Evolutionary conservation across 176 grass and related monocot species (phyloP).

Genomic region (Poa annua): DNA sequence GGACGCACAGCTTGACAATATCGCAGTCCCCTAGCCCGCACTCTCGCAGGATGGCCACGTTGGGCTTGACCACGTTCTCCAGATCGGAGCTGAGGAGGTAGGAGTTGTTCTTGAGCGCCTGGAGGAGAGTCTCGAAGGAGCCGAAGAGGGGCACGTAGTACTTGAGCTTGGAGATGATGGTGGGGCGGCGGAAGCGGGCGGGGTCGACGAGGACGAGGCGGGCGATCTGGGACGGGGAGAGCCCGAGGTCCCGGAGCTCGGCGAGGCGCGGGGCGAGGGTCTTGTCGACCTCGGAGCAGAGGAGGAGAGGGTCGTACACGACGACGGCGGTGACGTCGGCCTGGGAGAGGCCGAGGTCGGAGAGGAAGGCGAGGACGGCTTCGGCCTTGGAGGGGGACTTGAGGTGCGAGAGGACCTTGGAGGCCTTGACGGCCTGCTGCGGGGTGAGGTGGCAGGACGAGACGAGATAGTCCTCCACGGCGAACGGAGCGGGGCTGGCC

Average conservation of each 20-base stretch:
- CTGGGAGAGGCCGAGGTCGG: conserved; percentile 49
- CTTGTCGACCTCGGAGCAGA: conserved; percentile 61
- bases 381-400: conserved; percentile 57
- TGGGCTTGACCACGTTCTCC: conserved; percentile 56
- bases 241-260: conserved; percentile 46
- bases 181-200: conserved; percentile 49
- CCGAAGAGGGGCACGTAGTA: conserved; percentile 50
- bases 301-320: conserved; percentile 45
- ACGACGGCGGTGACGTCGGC: conserved; percentile 48
- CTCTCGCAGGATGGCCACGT: conserved; percentile 50
- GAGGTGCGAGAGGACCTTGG: conserved; percentile 54
- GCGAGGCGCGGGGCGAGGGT: conserved; percentile 53
- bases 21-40: conserved; percentile 50
- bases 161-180: conserved; percentile 57
- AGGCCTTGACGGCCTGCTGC: conserved; percentile 38
- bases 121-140: conserved; percentile 46
- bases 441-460: conserved; percentile 53
- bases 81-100: conserved; percentile 56
- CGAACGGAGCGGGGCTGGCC: background rate
- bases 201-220: conserved; percentile 59
- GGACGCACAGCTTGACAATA: conserved; percentile 47
- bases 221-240: conserved; percentile 52
- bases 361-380: conserved; percentile 57
- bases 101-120: conserved; percentile 47
- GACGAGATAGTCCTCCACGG: conserved; percentile 51